These are phyloP conservation scores for Metschnikowia rubicola DNA, from an alignment of 805 yeast species.

Conservation along the genomic window DNA sequence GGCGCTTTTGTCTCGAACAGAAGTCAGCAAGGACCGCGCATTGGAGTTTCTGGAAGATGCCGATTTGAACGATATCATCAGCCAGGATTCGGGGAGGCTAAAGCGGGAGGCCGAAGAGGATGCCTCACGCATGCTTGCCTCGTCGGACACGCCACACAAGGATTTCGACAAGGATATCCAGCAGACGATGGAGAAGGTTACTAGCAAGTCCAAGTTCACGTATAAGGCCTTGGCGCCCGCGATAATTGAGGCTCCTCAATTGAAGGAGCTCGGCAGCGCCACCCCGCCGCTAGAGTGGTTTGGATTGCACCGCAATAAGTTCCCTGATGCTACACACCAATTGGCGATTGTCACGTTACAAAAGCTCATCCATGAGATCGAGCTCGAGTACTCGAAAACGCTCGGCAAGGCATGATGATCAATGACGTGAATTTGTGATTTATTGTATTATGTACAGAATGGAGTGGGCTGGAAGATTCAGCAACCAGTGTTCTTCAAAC, in stretches of 20 bases:
- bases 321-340: conserved; percentile 87
- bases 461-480: background rate
- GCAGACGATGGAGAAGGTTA: conserved; percentile 36
- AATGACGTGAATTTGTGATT: conserved; percentile 7
- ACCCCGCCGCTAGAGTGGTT: conserved; percentile 99
- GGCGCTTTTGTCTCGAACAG: conserved; percentile 59
- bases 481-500: no score
- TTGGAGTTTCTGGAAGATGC: conserved; percentile 1
- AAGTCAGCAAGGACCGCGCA: conserved; percentile 26
- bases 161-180: conserved; percentile 36
- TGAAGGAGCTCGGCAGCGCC: conserved; percentile 90
- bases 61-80: conserved; percentile 1
- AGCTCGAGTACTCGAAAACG: conserved; percentile 46
- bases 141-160: conserved; percentile 7
- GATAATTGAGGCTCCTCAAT: conserved; percentile 80
- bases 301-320: conserved; percentile 81
- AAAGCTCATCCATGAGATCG: conserved; percentile 67
- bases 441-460: conserved; percentile 7
- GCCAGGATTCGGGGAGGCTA: background rate
- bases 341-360: conserved; percentile 71
- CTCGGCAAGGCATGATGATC: conserved; percentile 38
- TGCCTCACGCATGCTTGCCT: conserved; percentile 1
- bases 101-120: conserved; percentile 1
- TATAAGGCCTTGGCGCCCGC: conserved; percentile 74
- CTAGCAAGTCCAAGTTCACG: conserved; percentile 39